Percentiles rank a stretch among this genome's conserved stretches.
Conservation (phyloP, 495 filamentous ascomycete species). For the Aspergillus ostianus region DNA sequence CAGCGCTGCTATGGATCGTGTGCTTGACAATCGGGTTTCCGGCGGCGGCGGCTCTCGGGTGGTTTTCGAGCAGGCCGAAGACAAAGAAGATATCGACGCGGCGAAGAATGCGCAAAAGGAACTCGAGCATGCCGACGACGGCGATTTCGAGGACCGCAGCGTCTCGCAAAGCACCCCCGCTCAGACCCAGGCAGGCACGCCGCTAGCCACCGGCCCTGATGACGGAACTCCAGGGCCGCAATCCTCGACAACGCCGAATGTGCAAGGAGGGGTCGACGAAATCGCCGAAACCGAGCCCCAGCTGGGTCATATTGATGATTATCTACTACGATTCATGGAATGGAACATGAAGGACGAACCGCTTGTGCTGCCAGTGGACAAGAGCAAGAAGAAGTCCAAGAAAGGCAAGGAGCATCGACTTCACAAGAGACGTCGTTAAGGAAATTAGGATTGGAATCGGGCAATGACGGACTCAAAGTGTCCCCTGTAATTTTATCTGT, state of each 20-base stretch:
- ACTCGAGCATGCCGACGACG: conserved; percentile 79
- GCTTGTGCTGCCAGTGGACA: conserved; percentile 75
- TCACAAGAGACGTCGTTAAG: conserved; percentile 40
- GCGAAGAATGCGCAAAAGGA: conserved; percentile 87
- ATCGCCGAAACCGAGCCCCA: conserved; percentile 34
- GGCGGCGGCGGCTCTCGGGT: conserved; percentile 56
- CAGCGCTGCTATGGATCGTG: conserved; percentile 81
- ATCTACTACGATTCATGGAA: conserved; percentile 76
- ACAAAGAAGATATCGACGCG: conserved; percentile 85
- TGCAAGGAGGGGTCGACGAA: conserved; percentile 27
- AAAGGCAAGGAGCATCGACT: conserved; percentile 69
- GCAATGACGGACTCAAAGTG: not conserved
- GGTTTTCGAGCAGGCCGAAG: conserved; percentile 81
- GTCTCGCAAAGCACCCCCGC: conserved; percentile 42
- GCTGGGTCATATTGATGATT: conserved; percentile 72
- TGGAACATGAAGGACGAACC: conserved; percentile 75
- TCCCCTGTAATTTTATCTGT: conserved; percentile 1
- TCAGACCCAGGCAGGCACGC: conserved; percentile 31
- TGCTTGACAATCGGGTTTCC: conserved; percentile 60
- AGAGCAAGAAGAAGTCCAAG: conserved; percentile 72
- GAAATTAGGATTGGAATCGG: not conserved
- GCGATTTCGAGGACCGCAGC: conserved; percentile 81
- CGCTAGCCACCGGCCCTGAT: conserved; percentile 21
- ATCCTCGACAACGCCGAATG: conserved; percentile 5
- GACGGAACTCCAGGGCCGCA: conserved; percentile 20